Percentiles rank a stretch among this genome's conserved stretches.
These are phyloP conservation scores for Mrakia blollopis DNA, from an alignment of 768 basidiomycete species.

Conservation along the genomic window DNA sequence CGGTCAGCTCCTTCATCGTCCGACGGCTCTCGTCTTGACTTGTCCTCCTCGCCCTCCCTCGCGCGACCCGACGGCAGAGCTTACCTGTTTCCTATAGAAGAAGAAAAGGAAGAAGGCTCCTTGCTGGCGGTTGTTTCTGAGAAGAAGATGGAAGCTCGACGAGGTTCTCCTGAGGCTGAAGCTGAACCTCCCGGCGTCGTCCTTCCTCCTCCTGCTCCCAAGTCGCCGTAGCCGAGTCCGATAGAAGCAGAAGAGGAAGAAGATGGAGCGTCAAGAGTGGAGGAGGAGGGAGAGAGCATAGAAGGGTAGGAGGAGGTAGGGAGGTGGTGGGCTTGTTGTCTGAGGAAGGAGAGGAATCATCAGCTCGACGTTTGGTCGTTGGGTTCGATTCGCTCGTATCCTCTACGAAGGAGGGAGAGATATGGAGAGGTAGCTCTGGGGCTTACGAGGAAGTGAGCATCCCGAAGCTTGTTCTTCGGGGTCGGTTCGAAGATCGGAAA, in stretches of 20 bases:
- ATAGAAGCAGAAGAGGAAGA: neutral
- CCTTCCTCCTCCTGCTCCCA: too few species aligned
- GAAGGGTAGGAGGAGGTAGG: neutral
- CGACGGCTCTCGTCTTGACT: too few species aligned
- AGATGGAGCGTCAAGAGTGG: neutral
- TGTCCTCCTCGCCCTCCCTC: too few species aligned
- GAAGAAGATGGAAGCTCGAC: too few species aligned
- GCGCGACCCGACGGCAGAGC: too few species aligned
- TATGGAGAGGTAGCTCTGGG: neutral
- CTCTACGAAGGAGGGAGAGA: neutral
- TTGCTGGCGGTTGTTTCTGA: too few species aligned
- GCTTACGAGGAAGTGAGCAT: neutral
- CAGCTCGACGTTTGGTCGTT: neutral
- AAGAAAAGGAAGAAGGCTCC: too few species aligned
- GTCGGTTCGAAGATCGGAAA: neutral
- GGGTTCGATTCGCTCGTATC: neutral
- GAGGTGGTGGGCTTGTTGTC: too few species aligned
- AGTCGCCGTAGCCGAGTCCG: neutral
- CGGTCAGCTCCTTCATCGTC: too few species aligned
- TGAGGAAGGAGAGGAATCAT: neutral
- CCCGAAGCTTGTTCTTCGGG: neutral
- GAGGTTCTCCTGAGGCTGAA: too few species aligned
- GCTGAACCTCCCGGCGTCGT: too few species aligned
- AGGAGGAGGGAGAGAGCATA: neutral
- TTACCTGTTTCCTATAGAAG: too few species aligned